Evolutionary conservation across 768 basidiomycete species (phyloP), one percentile per base, ranked within the genome.

Genomic region (Pulveroboletus sp.): DNA sequence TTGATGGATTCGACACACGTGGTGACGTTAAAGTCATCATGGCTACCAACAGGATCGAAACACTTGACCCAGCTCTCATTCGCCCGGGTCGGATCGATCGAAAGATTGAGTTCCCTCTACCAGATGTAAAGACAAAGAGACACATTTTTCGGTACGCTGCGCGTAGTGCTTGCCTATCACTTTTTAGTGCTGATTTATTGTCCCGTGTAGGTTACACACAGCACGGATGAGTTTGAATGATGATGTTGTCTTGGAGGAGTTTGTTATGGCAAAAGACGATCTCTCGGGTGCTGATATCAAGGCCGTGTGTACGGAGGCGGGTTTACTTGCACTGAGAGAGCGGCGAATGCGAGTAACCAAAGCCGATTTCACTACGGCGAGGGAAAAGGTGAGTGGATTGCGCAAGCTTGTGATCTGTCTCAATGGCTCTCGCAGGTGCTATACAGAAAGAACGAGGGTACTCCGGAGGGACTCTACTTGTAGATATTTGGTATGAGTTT

Each of bases 11-110:
- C 69, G 96, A 99, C 66, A 93, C 93, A 6, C 85, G 94, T 49
- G 95, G 95, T n/a, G 96, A 98, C 65, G 94, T 99, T 51, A 99
- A 98, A 71, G 95, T 99, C 58, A 97, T 99, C 68, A 98, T 98
- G 96, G 96, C 96, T 11, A 99, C 96, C 6, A 99, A 99, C 73
- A 85, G 80, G 72, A 99, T 99, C 60, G 95, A 98, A 67, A 85
- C 92, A 3, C 80, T 99, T 27, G 96, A 99, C 70, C 96, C 96
- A 47, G 96, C 96, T 15, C 83, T 99, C 52, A 96, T 99, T 63
- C 89, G 96, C 45, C 96, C 96, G 6, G 96, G 96, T 41, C 92
- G 96, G 62, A 98, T 99, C 55, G 96, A 99, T 63, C 82, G 96
- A 46, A 99, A 99, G 76, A 99, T 99, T 45, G 96, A 96, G 67